Conservation (phyloP, 225 moss, liverwort and hornwort species). For the Rhytidiadelphus loreus region DNA sequence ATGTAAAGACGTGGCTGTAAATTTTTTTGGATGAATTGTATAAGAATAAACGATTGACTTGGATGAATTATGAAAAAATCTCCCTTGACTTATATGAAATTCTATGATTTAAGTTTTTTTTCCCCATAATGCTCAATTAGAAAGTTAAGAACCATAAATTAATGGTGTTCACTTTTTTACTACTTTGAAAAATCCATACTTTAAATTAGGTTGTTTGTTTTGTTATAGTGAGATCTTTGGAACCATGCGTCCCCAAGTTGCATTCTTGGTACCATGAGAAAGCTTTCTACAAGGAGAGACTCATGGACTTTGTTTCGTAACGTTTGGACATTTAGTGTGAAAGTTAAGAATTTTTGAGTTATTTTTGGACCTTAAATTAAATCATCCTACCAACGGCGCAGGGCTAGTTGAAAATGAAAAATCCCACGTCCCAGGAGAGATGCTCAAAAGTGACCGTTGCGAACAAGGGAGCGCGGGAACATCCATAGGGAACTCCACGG, state of each 20-base stretch:
- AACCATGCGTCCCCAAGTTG: rapidly evolving
- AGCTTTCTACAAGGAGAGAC: rapidly evolving
- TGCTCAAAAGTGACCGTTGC: background rate
- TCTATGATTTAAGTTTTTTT: background rate
- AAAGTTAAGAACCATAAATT: background rate
- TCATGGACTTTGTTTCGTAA: rapidly evolving
- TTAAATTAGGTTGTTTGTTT: background rate
- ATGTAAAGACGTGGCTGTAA: rapidly evolving
- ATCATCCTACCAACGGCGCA: background rate
- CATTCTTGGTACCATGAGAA: rapidly evolving
- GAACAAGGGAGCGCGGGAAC: background rate
- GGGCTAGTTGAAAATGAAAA: background rate
- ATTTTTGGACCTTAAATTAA: background rate
- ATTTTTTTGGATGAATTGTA: background rate
- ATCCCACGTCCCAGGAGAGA: too few relatives aligned
- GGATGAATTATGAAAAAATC: background rate
- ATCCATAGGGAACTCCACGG: background rate
- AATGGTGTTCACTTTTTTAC: background rate
- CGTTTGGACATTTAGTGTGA: too few relatives aligned
- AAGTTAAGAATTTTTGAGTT: too few relatives aligned
- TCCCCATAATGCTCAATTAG: background rate
- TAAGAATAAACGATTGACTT: background rate
- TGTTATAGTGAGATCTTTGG: rapidly evolving
- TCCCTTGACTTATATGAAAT: too few relatives aligned
- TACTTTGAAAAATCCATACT: background rate